phyloP scores from a whole-genome alignment of 345 rosid species.

The Brassica nigra region DNA sequence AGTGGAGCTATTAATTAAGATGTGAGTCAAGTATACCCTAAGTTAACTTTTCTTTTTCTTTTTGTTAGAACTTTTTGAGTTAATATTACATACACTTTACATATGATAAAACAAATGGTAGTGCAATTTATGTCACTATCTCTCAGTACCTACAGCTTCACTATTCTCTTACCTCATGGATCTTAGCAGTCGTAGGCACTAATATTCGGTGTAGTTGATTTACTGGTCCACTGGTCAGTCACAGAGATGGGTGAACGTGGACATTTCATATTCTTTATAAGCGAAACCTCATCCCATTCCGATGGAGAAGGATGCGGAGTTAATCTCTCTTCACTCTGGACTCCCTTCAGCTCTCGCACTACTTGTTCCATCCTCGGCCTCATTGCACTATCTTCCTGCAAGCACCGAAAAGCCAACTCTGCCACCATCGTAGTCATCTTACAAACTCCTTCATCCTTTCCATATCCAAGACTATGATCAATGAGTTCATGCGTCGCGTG shows the following conservation, averaged over 20 bases:
- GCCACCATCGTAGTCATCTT: slow-evolving; percentile 55
- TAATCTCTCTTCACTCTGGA: slow-evolving; percentile 34
- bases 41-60: slow-evolving; percentile 16
- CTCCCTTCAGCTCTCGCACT: slow-evolving; percentile 47
- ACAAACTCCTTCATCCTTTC: slow-evolving; percentile 39
- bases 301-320: slow-evolving; percentile 47
- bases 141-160: slow-evolving; percentile 24
- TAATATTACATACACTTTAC: slow-evolving; percentile 23
- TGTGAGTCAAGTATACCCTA: neutral
- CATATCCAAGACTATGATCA: slow-evolving; percentile 57
- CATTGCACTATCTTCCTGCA: slow-evolving; percentile 58
- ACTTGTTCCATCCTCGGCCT: slow-evolving; percentile 62
- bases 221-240: slow-evolving; percentile 56
- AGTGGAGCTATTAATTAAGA: neutral
- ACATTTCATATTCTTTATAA: slow-evolving; percentile 38
- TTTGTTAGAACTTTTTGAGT: slow-evolving; percentile 10
- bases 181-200: slow-evolving; percentile 36
- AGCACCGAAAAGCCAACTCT: slow-evolving; percentile 60
- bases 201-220: slow-evolving; percentile 43
- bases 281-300: slow-evolving; percentile 37
- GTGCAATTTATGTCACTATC: slow-evolving; percentile 26
- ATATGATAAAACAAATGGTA: slow-evolving; percentile 10
- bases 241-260: slow-evolving; percentile 63
- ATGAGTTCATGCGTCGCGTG: slow-evolving; percentile 49
- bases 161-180: slow-evolving; percentile 9